Base-by-base conservation (phyloP, 2,329 filamentous ascomycete species). In the Microcyclospora pomicola region DNA sequence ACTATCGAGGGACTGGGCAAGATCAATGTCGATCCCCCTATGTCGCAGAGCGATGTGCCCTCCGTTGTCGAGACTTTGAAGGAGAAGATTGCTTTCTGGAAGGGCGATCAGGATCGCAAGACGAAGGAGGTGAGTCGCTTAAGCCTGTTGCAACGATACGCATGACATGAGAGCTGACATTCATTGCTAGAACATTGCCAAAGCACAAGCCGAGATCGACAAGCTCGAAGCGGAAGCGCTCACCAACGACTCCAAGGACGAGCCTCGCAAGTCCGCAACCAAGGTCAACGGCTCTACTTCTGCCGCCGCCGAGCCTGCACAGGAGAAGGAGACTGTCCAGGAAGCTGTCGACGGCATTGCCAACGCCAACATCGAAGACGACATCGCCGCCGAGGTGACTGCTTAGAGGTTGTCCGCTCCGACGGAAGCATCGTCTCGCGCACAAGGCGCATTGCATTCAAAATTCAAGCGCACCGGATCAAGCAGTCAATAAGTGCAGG, bases 191-290 rank as follows among this genome's bases (percentile, higher is more conserved):
- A 98, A 98, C 71, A 80, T 96, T 44, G 83, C 85, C 47, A 94
- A 95, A 65, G 91, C 91, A 44, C 82, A 94, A 70, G 88, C 88
- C 64, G 86, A 95, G 63, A 92, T 98, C 46, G 84, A 87, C 59
- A 78, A 79, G 50, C 75, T 96, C 32, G 75, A 79, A 50, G 66
- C 71, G 39, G 88, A 95, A 59, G 77, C 78, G 39, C 68, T 62
- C 44, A 69, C 69, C 46, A 63, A 63, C 45, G 63, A 61, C 45
- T 63, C 59, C 48, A 53, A 64, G n/a, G 60, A 64, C 40, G 62
- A 68, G 45, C 64, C 66, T 40, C 69, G 75, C 37, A 75, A 72
- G 36, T 69, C 71, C 34, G 59, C 59, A n/a, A 63, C 63, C 19
- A 70, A 70, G 59, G 63, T 70, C 45, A 75, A 75, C 47, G 71